Conservation (phyloP, 495 filamentous ascomycete genomes). For the Tuber brumale region DNA sequence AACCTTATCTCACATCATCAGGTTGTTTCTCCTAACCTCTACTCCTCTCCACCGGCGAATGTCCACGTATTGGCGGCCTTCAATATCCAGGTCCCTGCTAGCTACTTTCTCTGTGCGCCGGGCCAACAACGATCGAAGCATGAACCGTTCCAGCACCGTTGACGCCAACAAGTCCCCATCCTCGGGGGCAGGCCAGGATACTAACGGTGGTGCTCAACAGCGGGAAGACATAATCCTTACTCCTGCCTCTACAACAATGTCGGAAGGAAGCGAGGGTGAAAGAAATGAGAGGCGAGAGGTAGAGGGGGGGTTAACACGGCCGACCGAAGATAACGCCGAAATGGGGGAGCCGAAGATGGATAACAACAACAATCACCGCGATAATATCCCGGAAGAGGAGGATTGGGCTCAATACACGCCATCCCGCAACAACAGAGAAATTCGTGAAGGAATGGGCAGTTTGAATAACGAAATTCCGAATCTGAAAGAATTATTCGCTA, state of each 20-base stretch:
- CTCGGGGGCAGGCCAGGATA: slow-evolving; percentile 20
- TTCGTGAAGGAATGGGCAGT: slow-evolving; percentile 34
- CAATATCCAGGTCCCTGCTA: slow-evolving; percentile 15
- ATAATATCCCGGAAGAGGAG: neutral
- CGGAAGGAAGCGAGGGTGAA: slow-evolving; percentile 23
- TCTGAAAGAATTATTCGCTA: slow-evolving; percentile 35
- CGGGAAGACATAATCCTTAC: slow-evolving; percentile 29
- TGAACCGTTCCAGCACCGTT: slow-evolving; percentile 16
- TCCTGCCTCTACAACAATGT: slow-evolving; percentile 30
- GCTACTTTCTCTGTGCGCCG: neutral
- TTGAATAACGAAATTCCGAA: slow-evolving; percentile 37
- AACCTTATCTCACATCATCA: neutral
- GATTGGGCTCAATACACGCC: neutral
- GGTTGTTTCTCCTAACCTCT: neutral
- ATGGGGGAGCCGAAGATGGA: neutral
- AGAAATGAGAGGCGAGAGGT: neutral
- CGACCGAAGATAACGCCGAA: neutral
- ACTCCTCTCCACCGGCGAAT: slow-evolving; percentile 18
- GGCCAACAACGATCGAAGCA: neutral
- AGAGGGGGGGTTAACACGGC: neutral
- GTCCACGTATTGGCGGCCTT: slow-evolving; percentile 29
- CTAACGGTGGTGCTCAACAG: neutral
- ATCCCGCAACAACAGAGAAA: slow-evolving; percentile 2
- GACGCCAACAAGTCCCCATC: slow-evolving; percentile 22
- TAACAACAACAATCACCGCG: neutral